These are phyloP conservation scores for Fusarium circinatum DNA, from an alignment of 2,329 filamentous ascomycete species.

Conservation along the genomic window DNA sequence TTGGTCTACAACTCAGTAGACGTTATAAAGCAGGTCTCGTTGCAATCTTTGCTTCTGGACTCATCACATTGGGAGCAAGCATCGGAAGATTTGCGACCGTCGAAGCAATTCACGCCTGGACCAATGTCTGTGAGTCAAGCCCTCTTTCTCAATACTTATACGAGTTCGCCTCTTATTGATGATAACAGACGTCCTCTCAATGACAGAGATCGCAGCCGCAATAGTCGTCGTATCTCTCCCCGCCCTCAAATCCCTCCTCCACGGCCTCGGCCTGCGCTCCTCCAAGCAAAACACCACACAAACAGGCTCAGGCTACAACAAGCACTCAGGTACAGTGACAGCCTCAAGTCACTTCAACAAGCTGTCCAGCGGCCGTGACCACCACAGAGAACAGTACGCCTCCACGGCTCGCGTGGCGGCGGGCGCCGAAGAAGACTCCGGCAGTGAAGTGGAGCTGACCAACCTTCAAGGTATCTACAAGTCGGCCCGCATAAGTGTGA, in stretches of 20 bases:
- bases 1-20: constrained; percentile 26
- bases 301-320: constrained; percentile 32
- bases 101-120: constrained; percentile 38
- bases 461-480: constrained; percentile 39
- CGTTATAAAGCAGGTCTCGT: constrained; percentile 29
- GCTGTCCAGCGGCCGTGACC: constrained; percentile 33
- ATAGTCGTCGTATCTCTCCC: constrained; percentile 36
- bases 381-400: constrained; percentile 14
- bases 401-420: constrained; percentile 21
- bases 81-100: constrained; percentile 32
- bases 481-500: constrained; percentile 36
- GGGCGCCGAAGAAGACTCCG: constrained; percentile 30
- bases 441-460: constrained; percentile 39
- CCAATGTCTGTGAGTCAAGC: constrained; percentile 36
- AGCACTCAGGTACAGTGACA: constrained; percentile 5
- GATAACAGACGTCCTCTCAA: constrained; percentile 24
- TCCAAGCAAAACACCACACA: constrained; percentile 24
- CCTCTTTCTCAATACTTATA: no score
- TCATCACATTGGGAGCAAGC: constrained; percentile 35
- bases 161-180: no score
- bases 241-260: constrained; percentile 34
- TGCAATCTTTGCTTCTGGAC: constrained; percentile 30
- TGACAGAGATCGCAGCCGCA: constrained; percentile 34
- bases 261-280: constrained; percentile 21
- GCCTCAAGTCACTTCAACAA: constrained; percentile 34